Evolutionary conservation across 2,329 filamentous ascomycete genomes (phyloP), one percentile per base, ranked within the genome.

Genomic region (Cryphonectria japonica): DNA sequence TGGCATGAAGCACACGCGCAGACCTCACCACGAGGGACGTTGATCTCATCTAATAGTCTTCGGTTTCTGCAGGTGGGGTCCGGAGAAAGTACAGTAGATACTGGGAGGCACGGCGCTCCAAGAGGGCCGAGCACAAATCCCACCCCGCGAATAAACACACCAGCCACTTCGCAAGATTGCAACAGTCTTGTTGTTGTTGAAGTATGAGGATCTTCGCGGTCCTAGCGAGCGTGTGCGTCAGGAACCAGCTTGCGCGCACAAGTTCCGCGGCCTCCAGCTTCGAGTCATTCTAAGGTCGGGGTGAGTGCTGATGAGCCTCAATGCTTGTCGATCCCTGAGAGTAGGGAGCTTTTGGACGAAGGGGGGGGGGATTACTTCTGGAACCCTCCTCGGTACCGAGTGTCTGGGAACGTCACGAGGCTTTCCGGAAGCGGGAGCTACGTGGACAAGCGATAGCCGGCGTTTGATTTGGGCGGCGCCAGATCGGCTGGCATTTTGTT

Each of bases 381-480:
- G n/a, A 66, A 66, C 9, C 9, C 14, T 37, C 50, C 8, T 37
- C 50, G 65, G 52, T 67, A 57, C 65, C 65, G 22, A 59, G 14
- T 29, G 26, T 67, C 46, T 59, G 65, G 22, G 32, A 61, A 39
- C 22, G 7, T 39, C 32, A 61, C 32, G 59, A 61, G 34, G 59
- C 59, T 39, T 39, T 39, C n/a, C 59, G 32, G 59, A n/a, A 16
- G 22, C 59, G 32, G 59, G 34, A 39, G 59, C 59, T 61, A 39
- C 34, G 39, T 61, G 59, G 59, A 61, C 34, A 26, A 61, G 59
- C 59, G 32, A 34, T 39, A 39, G 54, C 57, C 57, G 57, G 29
- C 29, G 32, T 34, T 19, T 13, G 8, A 32, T 60, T 16, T 22
- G 16, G 57, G 26, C 29, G 57, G 29, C 32, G 59, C 59, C 34